Evolutionary conservation across 345 rosid species (phyloP).

Genomic region (Garcia nutans): DNA sequence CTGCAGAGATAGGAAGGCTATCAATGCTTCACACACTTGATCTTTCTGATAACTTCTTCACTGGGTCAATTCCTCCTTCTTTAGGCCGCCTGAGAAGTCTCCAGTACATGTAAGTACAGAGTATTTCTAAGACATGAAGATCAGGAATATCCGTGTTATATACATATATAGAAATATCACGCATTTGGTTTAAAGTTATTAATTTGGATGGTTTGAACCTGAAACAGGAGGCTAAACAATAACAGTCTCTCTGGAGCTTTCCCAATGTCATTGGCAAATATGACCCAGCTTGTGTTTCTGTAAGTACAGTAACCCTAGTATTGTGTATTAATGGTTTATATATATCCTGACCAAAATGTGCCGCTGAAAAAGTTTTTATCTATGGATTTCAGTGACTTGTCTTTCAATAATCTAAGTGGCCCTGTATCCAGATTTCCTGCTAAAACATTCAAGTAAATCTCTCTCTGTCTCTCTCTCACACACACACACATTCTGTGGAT

Average conservation of each 20-base stretch:
- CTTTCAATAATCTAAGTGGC: constrained; percentile 86
- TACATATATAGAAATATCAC: neutral
- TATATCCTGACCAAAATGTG: neutral
- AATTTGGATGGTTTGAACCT: constrained; percentile 8
- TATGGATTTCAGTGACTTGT: constrained; percentile 66
- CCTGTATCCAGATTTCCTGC: constrained; percentile 86
- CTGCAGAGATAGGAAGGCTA: constrained; percentile 72
- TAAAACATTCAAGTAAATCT: constrained; percentile 78
- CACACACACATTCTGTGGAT: too few species aligned
- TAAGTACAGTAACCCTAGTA: constrained; percentile 32
- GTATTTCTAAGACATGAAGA: constrained; percentile 3
- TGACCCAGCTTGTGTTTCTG: constrained; percentile 93
- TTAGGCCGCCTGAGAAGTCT: constrained; percentile 61
- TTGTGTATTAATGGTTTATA: constrained; percentile 3
- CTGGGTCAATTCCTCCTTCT: constrained; percentile 64
- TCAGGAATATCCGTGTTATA: neutral
- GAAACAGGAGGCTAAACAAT: constrained; percentile 82
- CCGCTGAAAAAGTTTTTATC: constrained; percentile 1
- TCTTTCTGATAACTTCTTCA: constrained; percentile 77
- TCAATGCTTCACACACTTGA: constrained; percentile 81
- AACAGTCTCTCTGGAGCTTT: constrained; percentile 72
- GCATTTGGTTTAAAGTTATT: constrained; percentile 4
- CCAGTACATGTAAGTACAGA: constrained; percentile 72
- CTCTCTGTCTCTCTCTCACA: constrained; percentile 14
- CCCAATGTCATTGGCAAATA: constrained; percentile 71